Conservation (phyloP, 2,329 filamentous ascomycete species). For the Pseudogymnoascus sp. region DNA sequence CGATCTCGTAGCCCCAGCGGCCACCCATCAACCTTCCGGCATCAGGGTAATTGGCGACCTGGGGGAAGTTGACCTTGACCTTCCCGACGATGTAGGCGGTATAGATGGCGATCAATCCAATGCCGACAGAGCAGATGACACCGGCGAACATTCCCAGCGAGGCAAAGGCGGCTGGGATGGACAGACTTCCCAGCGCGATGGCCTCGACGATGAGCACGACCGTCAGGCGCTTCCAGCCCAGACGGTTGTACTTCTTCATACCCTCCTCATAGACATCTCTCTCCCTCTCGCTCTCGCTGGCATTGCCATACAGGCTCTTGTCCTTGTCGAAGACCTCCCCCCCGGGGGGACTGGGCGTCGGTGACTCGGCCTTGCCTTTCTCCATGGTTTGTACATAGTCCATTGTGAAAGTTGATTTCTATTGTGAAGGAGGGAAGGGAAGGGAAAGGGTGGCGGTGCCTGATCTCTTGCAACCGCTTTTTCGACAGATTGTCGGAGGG, state of each 20-base stretch:
- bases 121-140: slow-evolving; percentile 18
- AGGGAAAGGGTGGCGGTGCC: background rate
- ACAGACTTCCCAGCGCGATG: slow-evolving; percentile 33
- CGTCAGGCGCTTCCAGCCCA: slow-evolving; percentile 41
- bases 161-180: slow-evolving; percentile 21
- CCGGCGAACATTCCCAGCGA: slow-evolving; percentile 23
- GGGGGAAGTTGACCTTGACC: slow-evolving; percentile 22
- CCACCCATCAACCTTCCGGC: slow-evolving; percentile 47
- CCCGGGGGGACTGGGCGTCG: background rate
- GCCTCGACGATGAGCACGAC: slow-evolving; percentile 42
- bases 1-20: slow-evolving; percentile 40
- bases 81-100: slow-evolving; percentile 34
- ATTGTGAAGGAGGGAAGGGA: background rate
- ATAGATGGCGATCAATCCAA: slow-evolving; percentile 32
- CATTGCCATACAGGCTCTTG: slow-evolving; percentile 8
- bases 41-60: slow-evolving; percentile 36
- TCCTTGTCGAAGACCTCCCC: background rate
- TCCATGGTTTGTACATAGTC: background rate
- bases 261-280: slow-evolving; percentile 15
- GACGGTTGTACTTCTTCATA: slow-evolving; percentile 17
- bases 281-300: slow-evolving; percentile 14
- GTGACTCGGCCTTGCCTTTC: background rate
- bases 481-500: background rate
- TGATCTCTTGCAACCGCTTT: background rate
- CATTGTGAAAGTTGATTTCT: background rate